These are phyloP conservation scores for Limnanthes douglasii DNA, from an alignment of 345 rosid species.

Conservation along the genomic window DNA sequence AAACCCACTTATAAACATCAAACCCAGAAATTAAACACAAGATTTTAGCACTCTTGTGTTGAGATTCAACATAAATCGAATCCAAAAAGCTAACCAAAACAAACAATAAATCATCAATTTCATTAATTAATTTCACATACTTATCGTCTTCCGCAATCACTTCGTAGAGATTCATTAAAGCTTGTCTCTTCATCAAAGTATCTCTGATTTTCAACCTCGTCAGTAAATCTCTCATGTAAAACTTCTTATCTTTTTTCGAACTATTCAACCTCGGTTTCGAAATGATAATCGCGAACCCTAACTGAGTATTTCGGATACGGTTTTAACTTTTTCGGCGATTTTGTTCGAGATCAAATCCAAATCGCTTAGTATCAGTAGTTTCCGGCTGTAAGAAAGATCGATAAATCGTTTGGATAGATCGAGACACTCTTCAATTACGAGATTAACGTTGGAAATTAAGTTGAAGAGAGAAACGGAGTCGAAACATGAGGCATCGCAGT, in stretches of 20 bases:
- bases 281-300: constrained; percentile 71
- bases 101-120: constrained; percentile 33
- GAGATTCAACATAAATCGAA: constrained; percentile 37
- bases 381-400: constrained; percentile 63
- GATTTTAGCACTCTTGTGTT: constrained; percentile 47
- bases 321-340: too few species aligned
- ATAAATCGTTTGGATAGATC: constrained; percentile 62
- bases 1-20: constrained; percentile 26
- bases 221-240: constrained; percentile 59
- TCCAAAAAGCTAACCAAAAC: constrained; percentile 47
- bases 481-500: constrained; percentile 33
- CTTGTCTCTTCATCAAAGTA: constrained; percentile 63
- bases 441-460: constrained; percentile 27
- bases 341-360: constrained; percentile 49
- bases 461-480: constrained; percentile 30
- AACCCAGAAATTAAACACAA: constrained; percentile 42
- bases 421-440: constrained; percentile 27
- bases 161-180: constrained; percentile 42
- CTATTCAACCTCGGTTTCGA: constrained; percentile 49
- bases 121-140: constrained; percentile 40
- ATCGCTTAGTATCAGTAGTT: constrained; percentile 96
- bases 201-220: constrained; percentile 95
- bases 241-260: constrained; percentile 72
- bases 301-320: constrained; percentile 30
- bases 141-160: constrained; percentile 47